Conservation (phyloP, 495 filamentous ascomycete species). For the Parmelia sp. region DNA sequence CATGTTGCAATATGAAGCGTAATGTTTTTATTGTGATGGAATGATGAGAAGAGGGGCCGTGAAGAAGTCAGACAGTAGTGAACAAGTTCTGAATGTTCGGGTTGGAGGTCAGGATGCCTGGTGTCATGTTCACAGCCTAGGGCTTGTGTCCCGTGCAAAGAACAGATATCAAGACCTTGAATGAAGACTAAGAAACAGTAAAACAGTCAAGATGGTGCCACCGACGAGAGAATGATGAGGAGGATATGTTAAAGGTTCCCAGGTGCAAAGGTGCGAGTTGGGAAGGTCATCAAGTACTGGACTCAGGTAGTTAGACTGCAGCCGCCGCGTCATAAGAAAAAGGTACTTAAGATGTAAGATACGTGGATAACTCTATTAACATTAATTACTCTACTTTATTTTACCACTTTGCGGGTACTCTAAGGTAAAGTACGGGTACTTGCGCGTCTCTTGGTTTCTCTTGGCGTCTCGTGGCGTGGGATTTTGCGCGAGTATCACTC, state of each 20-base stretch:
- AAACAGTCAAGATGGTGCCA: background rate
- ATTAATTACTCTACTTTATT: no score
- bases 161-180: background rate
- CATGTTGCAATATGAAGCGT: slow-evolving; percentile 46
- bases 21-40: background rate
- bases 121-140: background rate
- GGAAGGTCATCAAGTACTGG: background rate
- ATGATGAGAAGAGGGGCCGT: background rate
- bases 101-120: background rate
- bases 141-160: background rate
- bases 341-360: no score
- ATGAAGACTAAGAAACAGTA: slow-evolving; percentile 1
- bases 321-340: background rate
- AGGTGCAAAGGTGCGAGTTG: background rate
- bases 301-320: background rate
- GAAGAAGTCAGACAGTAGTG: background rate
- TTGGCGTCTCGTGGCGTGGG: background rate
- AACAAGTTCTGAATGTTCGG: background rate
- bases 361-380: no score
- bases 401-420: background rate
- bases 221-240: background rate
- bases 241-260: background rate
- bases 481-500: background rate
- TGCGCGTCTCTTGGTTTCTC: background rate
- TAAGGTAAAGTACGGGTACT: background rate